These are phyloP conservation scores for Arxiozyma bovina DNA, from an alignment of 1,139 yeast genomes.

Conservation along the genomic window DNA sequence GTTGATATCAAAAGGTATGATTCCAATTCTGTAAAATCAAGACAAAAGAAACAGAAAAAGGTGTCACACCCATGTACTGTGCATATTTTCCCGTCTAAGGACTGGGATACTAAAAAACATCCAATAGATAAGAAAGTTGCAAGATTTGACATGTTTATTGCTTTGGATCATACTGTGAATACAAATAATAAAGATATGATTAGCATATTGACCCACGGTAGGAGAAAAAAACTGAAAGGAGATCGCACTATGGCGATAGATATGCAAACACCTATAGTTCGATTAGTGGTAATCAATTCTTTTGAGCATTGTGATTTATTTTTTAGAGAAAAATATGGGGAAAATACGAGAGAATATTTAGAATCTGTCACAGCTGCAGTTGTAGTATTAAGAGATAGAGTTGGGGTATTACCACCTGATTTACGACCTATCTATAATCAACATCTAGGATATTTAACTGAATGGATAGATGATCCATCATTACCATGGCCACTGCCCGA, in stretches of 20 bases:
- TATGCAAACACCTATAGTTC: constrained; percentile 40
- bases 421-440: constrained; percentile 67
- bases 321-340: constrained; percentile 35
- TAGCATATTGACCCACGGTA: constrained; percentile 17
- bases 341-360: constrained; percentile 39
- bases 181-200: constrained; percentile 33
- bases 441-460: constrained; percentile 51
- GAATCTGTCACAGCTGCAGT: constrained; percentile 71
- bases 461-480: constrained; percentile 44
- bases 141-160: constrained; percentile 53
- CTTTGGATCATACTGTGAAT: constrained; percentile 65
- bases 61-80: constrained; percentile 26
- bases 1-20: constrained; percentile 60
- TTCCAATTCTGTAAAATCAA: constrained; percentile 42
- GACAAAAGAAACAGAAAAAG: constrained; percentile 30
- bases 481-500: constrained; percentile 75
- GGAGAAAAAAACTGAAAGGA: constrained; percentile 9
- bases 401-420: constrained; percentile 79
- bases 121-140: constrained; percentile 21
- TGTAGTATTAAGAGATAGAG: constrained; percentile 72
- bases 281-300: constrained; percentile 69
- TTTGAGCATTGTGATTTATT: constrained; percentile 64
- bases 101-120: constrained; percentile 15
- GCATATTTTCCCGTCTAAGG: constrained; percentile 43
- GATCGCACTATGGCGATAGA: not conserved